Conservation (phyloP, 192 early-diverging fungal species). For the Martensiomyces pterosporus region DNA sequence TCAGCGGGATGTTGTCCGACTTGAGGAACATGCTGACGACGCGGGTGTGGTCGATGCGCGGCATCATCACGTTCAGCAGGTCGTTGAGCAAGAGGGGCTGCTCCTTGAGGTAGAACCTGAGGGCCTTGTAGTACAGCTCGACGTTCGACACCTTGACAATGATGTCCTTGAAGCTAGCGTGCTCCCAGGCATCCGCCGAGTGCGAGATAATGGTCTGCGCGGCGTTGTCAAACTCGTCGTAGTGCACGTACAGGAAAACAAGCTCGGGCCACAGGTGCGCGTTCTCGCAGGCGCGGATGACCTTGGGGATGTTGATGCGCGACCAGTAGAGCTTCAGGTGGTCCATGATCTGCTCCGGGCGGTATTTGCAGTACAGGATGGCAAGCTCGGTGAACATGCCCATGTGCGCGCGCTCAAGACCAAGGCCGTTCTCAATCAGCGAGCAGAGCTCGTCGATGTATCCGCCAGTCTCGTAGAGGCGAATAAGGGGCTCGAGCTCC, state of each 20-base stretch:
- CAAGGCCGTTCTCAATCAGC: constrained; percentile 89
- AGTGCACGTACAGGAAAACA: constrained; percentile 97
- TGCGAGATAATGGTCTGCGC: constrained; percentile 93
- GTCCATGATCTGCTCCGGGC: constrained; percentile 92
- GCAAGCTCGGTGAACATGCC: constrained; percentile 99
- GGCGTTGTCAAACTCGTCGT: constrained; percentile 99
- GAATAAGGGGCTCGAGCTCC: constrained; percentile 86
- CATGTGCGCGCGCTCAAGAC: constrained; percentile 98
- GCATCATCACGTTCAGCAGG: constrained; percentile 79
- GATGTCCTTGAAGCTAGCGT: constrained; percentile 93
- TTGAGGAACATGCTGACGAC: constrained; percentile 98
- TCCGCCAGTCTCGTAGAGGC: constrained; percentile 83
- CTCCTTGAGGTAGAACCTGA: constrained; percentile 94
- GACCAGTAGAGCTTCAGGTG: constrained; percentile 96
- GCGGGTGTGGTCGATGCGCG: constrained; percentile 93
- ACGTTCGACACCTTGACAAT: constrained; percentile 95
- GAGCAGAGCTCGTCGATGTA: constrained; percentile 88
- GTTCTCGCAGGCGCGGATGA: constrained; percentile 88
- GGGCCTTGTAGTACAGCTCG: constrained; percentile 98
- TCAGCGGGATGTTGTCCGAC: constrained; percentile 94
- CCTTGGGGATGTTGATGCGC: constrained; percentile 99
- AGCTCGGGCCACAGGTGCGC: constrained; percentile 96
- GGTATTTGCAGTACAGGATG: constrained; percentile 96
- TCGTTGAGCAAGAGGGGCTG: constrained; percentile 95
- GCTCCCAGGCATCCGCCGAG: constrained; percentile 95